These are phyloP conservation scores for Dillenia turbinata DNA, from an alignment of 164 flowering plant species.

Conservation along the genomic window DNA sequence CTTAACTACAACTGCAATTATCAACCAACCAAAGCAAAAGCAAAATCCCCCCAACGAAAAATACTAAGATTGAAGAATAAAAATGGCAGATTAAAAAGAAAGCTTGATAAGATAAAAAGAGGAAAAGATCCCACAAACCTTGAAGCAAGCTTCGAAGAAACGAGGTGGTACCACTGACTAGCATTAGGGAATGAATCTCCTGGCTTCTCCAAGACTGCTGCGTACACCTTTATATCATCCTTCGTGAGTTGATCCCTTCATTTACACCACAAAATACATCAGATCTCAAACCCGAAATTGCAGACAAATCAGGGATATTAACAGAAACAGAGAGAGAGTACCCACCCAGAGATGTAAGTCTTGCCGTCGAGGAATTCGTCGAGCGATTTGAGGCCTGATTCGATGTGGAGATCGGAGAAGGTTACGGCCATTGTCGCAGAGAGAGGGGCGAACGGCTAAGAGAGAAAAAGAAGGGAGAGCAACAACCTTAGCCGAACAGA, in stretches of 20 bases:
- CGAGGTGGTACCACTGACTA: conserved; percentile 67
- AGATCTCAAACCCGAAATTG: conserved; percentile 4
- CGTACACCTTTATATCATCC: conserved; percentile 82
- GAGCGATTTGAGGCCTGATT: conserved; percentile 76
- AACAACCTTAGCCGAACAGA: too few relatives aligned
- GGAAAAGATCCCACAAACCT: conserved; percentile 44
- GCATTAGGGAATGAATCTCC: conserved; percentile 60
- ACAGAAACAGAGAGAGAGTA: not conserved
- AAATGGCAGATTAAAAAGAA: not conserved
- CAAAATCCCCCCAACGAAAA: not conserved
- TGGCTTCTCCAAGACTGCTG: conserved; percentile 53
- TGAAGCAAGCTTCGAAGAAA: conserved; percentile 48
- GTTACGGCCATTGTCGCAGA: conserved; percentile 53
- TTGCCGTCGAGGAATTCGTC: conserved; percentile 67
- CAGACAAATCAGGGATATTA: not conserved
- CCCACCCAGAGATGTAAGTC: conserved; percentile 73
- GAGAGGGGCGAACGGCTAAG: not conserved
- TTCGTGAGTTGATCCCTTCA: conserved; percentile 48
- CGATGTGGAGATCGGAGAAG: conserved; percentile 88
- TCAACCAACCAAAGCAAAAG: too few relatives aligned
- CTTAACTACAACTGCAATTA: too few relatives aligned
- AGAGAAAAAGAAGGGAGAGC: not conserved
- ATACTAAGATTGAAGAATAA: not conserved
- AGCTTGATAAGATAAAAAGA: not conserved
- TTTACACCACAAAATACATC: not conserved